phyloP scores from a whole-genome alignment of 192 early-diverging fungal genomes.

The Coemansia sp. region DNA sequence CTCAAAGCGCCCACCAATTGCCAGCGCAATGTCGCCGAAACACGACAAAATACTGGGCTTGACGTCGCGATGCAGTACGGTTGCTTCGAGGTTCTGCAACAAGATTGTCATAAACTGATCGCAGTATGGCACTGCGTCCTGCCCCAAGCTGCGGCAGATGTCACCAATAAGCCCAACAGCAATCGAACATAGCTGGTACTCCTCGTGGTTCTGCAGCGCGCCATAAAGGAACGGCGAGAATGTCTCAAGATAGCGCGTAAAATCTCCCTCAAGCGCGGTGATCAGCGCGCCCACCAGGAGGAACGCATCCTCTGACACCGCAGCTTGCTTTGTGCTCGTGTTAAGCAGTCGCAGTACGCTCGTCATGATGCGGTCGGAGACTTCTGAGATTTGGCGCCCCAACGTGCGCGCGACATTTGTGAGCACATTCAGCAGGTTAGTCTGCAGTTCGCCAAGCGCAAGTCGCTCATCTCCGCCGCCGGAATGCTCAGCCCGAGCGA shows the following conservation, averaged over 20 bases:
- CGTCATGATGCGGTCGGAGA: slow-evolving; percentile 91
- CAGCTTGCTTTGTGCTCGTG: slow-evolving; percentile 72
- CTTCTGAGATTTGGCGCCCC: slow-evolving; percentile 65
- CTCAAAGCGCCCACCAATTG: slow-evolving; percentile 85
- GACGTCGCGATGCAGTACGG: slow-evolving; percentile 77
- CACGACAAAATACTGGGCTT: slow-evolving; percentile 93
- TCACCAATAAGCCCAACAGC: slow-evolving; percentile 97
- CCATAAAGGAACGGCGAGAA: slow-evolving; percentile 80
- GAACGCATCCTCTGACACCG: slow-evolving; percentile 90
- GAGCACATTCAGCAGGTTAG: slow-evolving; percentile 88
- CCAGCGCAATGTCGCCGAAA: slow-evolving; percentile 98
- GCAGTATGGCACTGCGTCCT: slow-evolving; percentile 71
- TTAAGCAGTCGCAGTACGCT: slow-evolving; percentile 75
- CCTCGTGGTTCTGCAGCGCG: slow-evolving; percentile 86
- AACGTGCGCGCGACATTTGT: slow-evolving; percentile 83
- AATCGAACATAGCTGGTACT: slow-evolving; percentile 89
- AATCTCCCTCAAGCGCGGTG: slow-evolving; percentile 78
- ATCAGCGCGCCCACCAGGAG: slow-evolving; percentile 83
- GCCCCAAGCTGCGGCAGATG: slow-evolving; percentile 84
- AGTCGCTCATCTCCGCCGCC: slow-evolving; percentile 81
- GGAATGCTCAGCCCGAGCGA: slow-evolving; percentile 72
- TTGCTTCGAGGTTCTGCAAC: slow-evolving; percentile 73
- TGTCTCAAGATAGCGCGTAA: slow-evolving; percentile 82
- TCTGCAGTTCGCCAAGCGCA: slow-evolving; percentile 81
- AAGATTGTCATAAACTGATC: slow-evolving; percentile 83